phyloP scores from a whole-genome alignment of 2,329 filamentous ascomycete genomes.

The Verticillium klebahnii region DNA sequence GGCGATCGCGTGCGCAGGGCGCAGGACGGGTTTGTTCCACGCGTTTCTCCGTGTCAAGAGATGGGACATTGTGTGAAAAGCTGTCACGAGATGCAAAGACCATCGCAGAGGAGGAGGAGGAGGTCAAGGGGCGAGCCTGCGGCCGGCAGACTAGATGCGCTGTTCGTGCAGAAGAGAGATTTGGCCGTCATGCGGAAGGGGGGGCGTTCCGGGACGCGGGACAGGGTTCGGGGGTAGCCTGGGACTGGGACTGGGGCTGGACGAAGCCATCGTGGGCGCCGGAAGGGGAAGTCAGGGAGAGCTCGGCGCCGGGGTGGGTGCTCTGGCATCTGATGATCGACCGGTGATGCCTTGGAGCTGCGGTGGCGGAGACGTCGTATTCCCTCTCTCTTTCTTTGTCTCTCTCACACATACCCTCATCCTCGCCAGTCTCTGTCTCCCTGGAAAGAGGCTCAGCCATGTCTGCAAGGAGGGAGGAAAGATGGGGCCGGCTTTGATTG shows the following conservation, averaged over 20 bases:
- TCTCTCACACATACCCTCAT: background rate
- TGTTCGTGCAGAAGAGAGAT: conserved; percentile 2
- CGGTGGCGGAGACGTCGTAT: background rate
- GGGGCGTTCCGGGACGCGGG: background rate
- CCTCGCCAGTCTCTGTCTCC: too few relatives aligned
- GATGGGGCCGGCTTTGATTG: background rate
- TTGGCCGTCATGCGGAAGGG: background rate
- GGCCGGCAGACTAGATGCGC: background rate
- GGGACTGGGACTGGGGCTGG: background rate
- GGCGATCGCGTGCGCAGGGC: too few relatives aligned
- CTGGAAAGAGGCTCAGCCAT: background rate
- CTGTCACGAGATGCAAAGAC: background rate
- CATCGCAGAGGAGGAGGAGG: background rate
- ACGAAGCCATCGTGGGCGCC: background rate
- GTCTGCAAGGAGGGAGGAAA: background rate
- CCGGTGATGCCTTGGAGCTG: background rate
- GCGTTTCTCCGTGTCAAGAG: too few relatives aligned
- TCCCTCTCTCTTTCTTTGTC: background rate
- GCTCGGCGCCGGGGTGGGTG: too few relatives aligned
- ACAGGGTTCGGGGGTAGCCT: background rate
- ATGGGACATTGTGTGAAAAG: background rate
- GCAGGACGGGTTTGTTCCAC: too few relatives aligned
- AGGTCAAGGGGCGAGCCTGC: background rate
- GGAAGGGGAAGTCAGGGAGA: background rate
- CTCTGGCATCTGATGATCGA: background rate